Evolutionary conservation across 1,284 basidiomycete species (phyloP).

Genomic region (Trametes hirsuta): DNA sequence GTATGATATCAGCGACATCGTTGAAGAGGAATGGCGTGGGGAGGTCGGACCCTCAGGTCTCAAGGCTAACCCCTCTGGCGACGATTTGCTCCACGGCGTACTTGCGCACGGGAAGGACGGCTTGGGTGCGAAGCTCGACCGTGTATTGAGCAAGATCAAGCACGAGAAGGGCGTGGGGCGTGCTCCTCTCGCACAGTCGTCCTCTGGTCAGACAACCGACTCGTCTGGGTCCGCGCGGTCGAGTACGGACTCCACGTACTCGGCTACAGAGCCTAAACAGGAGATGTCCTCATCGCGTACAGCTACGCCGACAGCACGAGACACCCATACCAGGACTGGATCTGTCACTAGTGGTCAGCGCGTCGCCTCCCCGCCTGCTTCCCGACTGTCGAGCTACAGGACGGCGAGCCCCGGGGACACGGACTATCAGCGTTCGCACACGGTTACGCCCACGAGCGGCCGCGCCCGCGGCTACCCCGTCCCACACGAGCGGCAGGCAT

Average conservation of each 20-base stretch:
- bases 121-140: constrained; percentile 74
- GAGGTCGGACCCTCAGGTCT: constrained; percentile 35
- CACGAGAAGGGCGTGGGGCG: constrained; percentile 42
- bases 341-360: constrained; percentile 33
- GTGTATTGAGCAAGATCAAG: constrained; percentile 79
- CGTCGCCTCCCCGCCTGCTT: constrained; percentile 30
- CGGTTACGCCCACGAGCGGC: constrained; percentile 29
- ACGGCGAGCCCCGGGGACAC: constrained; percentile 35
- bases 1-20: constrained; percentile 89
- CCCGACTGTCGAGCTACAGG: constrained; percentile 34
- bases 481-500: constrained; percentile 54
- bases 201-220: constrained; percentile 29
- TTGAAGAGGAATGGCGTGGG: constrained; percentile 83
- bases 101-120: constrained; percentile 58
- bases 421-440: constrained; percentile 27
- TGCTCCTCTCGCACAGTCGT: constrained; percentile 23
- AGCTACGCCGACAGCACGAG: constrained; percentile 32
- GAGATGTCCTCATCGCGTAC: constrained; percentile 27
- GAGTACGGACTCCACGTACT: constrained; percentile 60
- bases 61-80: constrained; percentile 40
- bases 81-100: constrained; percentile 68
- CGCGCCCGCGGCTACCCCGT: constrained; percentile 16
- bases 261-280: constrained; percentile 45
- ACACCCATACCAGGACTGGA: constrained; percentile 20
- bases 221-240: constrained; percentile 39